Percentiles rank a stretch among this genome's conserved stretches.
phyloP scores from a whole-genome alignment of 208 protist species.

The Acanthamoeba triangularis region DNA sequence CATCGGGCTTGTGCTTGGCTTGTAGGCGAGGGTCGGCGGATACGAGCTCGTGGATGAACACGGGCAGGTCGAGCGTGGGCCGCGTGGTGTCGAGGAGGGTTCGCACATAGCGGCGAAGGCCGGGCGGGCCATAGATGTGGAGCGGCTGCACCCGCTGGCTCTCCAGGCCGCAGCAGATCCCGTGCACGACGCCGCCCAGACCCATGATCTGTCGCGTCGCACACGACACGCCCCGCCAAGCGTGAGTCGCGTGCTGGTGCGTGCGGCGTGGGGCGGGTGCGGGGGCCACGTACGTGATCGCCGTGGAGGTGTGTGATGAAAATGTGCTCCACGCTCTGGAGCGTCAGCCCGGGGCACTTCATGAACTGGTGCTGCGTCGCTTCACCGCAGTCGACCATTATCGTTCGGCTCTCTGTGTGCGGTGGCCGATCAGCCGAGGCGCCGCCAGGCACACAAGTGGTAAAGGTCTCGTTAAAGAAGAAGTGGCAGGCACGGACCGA shows the following conservation, averaged over 20 bases:
- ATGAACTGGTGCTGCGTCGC: slow-evolving; percentile 58
- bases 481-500: background rate
- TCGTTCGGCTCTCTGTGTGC: slow-evolving; percentile 5
- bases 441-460: background rate
- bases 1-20: background rate
- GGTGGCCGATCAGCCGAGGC: too few relatives aligned
- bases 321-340: slow-evolving; percentile 1
- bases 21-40: background rate
- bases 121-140: slow-evolving; percentile 20
- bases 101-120: background rate
- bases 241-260: background rate
- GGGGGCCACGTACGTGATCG: background rate
- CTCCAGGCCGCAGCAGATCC: slow-evolving; percentile 18
- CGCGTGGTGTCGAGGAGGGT: slow-evolving; percentile 23
- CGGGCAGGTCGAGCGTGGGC: background rate
- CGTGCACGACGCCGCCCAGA: background rate
- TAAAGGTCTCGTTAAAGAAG: background rate
- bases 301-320: slow-evolving; percentile 73
- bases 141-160: background rate
- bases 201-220: background rate
- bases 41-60: slow-evolving; percentile 49
- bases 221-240: background rate
- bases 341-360: background rate
- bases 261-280: too few relatives aligned
- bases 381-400: slow-evolving; percentile 68